Evolutionary conservation across 176 grass and related monocot genomes (phyloP).

Genomic region (Musa itinerans): DNA sequence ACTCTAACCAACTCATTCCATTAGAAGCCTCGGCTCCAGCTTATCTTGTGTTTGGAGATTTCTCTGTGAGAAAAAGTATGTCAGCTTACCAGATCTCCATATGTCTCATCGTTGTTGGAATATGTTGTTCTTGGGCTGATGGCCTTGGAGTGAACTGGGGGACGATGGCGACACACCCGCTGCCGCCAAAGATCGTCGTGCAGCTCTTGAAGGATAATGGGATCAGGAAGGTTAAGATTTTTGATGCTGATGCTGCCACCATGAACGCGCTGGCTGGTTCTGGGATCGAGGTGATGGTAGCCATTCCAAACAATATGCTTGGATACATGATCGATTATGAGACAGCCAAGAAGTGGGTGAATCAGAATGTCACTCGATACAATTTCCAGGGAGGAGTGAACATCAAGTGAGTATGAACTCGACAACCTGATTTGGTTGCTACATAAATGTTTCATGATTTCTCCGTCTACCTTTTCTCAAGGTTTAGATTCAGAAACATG

Average conservation of each 20-base stretch:
- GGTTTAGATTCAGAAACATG: too few species aligned
- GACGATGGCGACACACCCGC: conserved; percentile 28
- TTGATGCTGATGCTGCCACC: conserved; percentile 29
- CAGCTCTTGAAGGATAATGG: conserved; percentile 36
- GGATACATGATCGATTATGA: conserved; percentile 30
- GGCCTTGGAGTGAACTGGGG: conserved; percentile 52
- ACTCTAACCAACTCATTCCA: background rate
- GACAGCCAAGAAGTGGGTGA: conserved; percentile 34
- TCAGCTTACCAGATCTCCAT: background rate
- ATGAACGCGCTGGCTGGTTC: conserved; percentile 31
- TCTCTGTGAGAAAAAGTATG: background rate
- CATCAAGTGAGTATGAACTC: conserved; percentile 34
- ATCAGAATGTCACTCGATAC: conserved; percentile 28
- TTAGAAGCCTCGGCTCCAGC: background rate
- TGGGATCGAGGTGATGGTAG: conserved; percentile 35
- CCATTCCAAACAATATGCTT: conserved; percentile 47
- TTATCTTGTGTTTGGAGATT: background rate
- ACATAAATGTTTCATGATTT: background rate
- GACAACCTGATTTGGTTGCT: too few species aligned
- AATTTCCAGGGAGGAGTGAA: conserved; percentile 39
- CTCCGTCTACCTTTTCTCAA: too few species aligned
- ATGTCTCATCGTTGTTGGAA: background rate
- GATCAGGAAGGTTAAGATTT: conserved; percentile 40
- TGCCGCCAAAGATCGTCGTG: conserved; percentile 39
- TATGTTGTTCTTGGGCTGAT: conserved; percentile 9